phyloP scores from a whole-genome alignment of 2,329 filamentous ascomycete species.

The Aspergillus ustus region DNA sequence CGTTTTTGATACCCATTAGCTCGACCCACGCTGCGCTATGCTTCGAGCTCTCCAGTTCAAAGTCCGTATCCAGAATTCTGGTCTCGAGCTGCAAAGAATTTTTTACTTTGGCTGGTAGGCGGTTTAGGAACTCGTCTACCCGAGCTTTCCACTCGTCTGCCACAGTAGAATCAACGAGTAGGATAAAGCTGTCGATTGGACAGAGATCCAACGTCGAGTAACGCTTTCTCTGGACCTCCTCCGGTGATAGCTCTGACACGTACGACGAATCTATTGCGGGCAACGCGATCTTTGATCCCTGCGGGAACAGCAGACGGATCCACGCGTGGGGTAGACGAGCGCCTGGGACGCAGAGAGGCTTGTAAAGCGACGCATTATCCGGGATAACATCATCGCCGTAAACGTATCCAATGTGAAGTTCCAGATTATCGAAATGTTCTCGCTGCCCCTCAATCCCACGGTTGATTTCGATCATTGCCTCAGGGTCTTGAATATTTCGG shows the following conservation, averaged over 20 bases:
- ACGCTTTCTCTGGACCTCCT: slow-evolving; percentile 31
- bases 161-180: slow-evolving; percentile 27
- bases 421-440: slow-evolving; percentile 23
- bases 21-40: slow-evolving; percentile 24
- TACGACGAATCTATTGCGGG: slow-evolving; percentile 41
- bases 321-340: slow-evolving; percentile 50
- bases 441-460: slow-evolving; percentile 19
- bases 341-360: slow-evolving; percentile 42
- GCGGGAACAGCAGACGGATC: slow-evolving; percentile 27
- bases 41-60: slow-evolving; percentile 24
- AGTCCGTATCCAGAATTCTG: slow-evolving; percentile 26
- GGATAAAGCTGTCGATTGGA: slow-evolving; percentile 35
- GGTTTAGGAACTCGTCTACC: not conserved
- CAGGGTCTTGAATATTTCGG: slow-evolving; percentile 12
- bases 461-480: slow-evolving; percentile 10
- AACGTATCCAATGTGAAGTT: slow-evolving; percentile 20
- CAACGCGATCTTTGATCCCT: slow-evolving; percentile 1
- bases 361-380: slow-evolving; percentile 43
- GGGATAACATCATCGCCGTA: slow-evolving; percentile 31
- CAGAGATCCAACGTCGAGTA: slow-evolving; percentile 47
- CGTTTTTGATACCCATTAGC: slow-evolving; percentile 26
- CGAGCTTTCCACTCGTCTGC: slow-evolving; percentile 2
- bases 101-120: not conserved
- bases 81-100: slow-evolving; percentile 10
- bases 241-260: slow-evolving; percentile 34